Evolutionary conservation across 2,329 filamentous ascomycete species (phyloP).

Genomic region (Onygenales sp.): DNA sequence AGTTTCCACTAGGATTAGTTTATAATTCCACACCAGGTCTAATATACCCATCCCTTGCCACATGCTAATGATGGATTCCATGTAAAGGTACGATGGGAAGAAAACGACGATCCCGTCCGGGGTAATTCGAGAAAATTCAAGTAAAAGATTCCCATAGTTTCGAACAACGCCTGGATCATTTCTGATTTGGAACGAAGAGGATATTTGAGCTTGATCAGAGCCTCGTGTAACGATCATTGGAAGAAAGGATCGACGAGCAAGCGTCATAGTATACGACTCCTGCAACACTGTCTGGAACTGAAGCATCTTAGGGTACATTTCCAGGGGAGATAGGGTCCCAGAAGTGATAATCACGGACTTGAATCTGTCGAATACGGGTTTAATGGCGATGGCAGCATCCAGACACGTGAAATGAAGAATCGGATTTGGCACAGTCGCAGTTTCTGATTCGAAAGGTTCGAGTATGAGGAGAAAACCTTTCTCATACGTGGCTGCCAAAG

Average conservation of each 20-base stretch:
- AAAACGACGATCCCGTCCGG: constrained; percentile 98
- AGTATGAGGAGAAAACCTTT: constrained; percentile 91
- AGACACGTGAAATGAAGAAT: constrained; percentile 96
- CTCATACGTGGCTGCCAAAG: constrained; percentile 90
- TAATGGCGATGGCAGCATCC: constrained; percentile 95
- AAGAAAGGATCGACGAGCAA: constrained; percentile 87
- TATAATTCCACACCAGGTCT: constrained; percentile 98
- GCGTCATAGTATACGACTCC: constrained; percentile 94
- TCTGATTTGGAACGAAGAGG: constrained; percentile 86
- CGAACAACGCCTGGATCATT: constrained; percentile 95
- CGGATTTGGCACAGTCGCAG: constrained; percentile 89
- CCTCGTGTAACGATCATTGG: constrained; percentile 96
- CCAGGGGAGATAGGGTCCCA: constrained; percentile 88
- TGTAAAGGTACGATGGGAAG: constrained; percentile 96
- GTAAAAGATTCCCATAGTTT: constrained; percentile 88
- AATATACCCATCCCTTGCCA: constrained; percentile 99
- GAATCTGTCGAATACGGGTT: constrained; percentile 94
- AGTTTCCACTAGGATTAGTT: constrained; percentile 94
- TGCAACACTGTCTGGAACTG: constrained; percentile 87
- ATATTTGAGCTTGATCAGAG: constrained; percentile 86
- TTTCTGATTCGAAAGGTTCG: constrained; percentile 95
- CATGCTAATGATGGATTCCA: constrained; percentile 98
- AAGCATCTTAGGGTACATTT: constrained; percentile 99
- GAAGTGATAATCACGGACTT: constrained; percentile 98
- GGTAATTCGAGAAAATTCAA: constrained; percentile 91